Percentiles rank a stretch among this genome's conserved stretches.
Conservation (phyloP, 2,329 filamentous ascomycete species). For the Talaromyces piceae region DNA sequence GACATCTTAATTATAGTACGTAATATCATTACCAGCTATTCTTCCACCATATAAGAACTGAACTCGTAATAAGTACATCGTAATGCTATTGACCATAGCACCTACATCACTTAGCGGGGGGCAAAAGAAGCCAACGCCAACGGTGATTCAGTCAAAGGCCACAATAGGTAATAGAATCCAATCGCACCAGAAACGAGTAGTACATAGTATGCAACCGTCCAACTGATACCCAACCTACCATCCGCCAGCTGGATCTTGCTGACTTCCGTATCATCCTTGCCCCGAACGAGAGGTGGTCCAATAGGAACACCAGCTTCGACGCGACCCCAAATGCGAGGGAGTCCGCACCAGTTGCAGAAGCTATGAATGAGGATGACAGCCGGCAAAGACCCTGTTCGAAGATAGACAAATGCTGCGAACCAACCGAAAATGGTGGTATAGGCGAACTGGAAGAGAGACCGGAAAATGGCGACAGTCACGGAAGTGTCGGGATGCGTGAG, state of each 20-base stretch:
- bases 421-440: slow-evolving; percentile 93
- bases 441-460: slow-evolving; percentile 73
- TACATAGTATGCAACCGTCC: slow-evolving; percentile 73
- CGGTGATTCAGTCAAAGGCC: slow-evolving; percentile 57
- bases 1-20: neutral
- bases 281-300: slow-evolving; percentile 25
- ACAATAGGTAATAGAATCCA: slow-evolving; percentile 64
- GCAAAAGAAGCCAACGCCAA: slow-evolving; percentile 29
- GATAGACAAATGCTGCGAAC: slow-evolving; percentile 80
- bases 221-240: slow-evolving; percentile 37
- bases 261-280: slow-evolving; percentile 32
- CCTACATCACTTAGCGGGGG: too few relatives aligned
- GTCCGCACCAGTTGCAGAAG: slow-evolving; percentile 88
- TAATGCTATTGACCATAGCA: too few relatives aligned
- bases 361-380: slow-evolving; percentile 70
- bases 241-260: slow-evolving; percentile 14
- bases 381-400: slow-evolving; percentile 75
- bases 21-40: neutral
- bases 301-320: slow-evolving; percentile 50
- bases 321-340: slow-evolving; percentile 77
- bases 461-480: slow-evolving; percentile 54
- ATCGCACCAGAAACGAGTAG: slow-evolving; percentile 65
- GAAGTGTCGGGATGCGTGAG: slow-evolving; percentile 68
- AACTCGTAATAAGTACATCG: neutral
- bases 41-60: neutral